phyloP scores from a whole-genome alignment of 352 stramenopile species.

The Globisporangium paroecandrum region DNA sequence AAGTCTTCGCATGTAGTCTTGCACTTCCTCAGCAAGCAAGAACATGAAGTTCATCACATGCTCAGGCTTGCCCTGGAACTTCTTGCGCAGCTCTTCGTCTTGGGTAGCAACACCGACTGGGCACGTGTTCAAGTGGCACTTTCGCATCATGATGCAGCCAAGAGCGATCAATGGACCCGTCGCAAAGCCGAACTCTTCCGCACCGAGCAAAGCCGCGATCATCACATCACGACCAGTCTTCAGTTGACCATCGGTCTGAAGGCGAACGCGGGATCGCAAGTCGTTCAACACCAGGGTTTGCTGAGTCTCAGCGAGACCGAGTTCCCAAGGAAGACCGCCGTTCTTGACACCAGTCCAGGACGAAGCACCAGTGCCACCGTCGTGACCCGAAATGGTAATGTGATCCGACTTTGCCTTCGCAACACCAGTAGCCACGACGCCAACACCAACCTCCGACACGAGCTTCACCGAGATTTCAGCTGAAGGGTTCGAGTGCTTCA shows the following conservation, averaged over 20 bases:
- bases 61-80: constrained; percentile 95
- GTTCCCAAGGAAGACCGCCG: constrained; percentile 93
- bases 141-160: constrained; percentile 98
- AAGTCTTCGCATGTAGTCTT: constrained; percentile 67
- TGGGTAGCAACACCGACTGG: constrained; percentile 98
- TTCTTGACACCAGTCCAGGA: constrained; percentile 95
- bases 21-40: constrained; percentile 94
- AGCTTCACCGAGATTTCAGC: constrained; percentile 95
- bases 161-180: constrained; percentile 94
- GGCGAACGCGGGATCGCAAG: constrained; percentile 87
- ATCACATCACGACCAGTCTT: constrained; percentile 93
- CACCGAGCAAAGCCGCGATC: constrained; percentile 93
- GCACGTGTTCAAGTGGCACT: constrained; percentile 97
- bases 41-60: constrained; percentile 98
- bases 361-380: constrained; percentile 94
- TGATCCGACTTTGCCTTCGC: constrained; percentile 92
- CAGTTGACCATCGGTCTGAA: constrained; percentile 96
- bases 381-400: constrained; percentile 94
- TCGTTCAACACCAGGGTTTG: constrained; percentile 96
- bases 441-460: constrained; percentile 95
- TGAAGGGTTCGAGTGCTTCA: constrained; percentile 95
- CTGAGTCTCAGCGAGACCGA: constrained; percentile 95
- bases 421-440: constrained; percentile 92
- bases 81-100: constrained; percentile 93
- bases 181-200: constrained; percentile 96